Evolutionary conservation across 768 basidiomycete genomes (phyloP).

Genomic region (Saitozyma podzolica): DNA sequence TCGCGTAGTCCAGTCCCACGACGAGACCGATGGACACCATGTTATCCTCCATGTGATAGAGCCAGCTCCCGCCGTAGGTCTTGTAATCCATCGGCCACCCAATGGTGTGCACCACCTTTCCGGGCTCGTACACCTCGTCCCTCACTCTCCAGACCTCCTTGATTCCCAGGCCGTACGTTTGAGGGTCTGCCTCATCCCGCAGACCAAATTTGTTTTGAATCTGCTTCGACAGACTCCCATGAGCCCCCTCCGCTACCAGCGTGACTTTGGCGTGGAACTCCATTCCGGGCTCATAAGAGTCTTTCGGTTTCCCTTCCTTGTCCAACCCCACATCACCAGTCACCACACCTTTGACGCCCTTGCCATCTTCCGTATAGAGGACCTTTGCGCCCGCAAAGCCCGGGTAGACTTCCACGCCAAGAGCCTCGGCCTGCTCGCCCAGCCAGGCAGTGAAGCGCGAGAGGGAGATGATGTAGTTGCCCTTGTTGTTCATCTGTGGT

Average conservation of each 20-base stretch:
- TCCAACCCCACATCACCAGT: slow-evolving; percentile 95
- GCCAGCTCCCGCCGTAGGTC: slow-evolving; percentile 90
- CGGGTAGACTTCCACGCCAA: slow-evolving; percentile 93
- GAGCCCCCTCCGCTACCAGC: slow-evolving; percentile 90
- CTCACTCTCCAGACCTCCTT: slow-evolving; percentile 97
- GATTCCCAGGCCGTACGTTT: slow-evolving; percentile 93
- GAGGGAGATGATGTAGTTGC: slow-evolving; percentile 90
- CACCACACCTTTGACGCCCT: slow-evolving; percentile 71
- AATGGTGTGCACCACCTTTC: slow-evolving; percentile 86
- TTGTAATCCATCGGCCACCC: slow-evolving; percentile 85
- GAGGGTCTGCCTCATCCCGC: slow-evolving; percentile 69
- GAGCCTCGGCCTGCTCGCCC: slow-evolving; percentile 72
- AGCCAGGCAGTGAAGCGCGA: slow-evolving; percentile 89
- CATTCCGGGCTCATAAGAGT: slow-evolving; percentile 93
- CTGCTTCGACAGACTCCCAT: slow-evolving; percentile 83
- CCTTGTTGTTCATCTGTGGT: slow-evolving; percentile 92
- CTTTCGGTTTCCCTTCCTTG: slow-evolving; percentile 70
- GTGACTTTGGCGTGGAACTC: slow-evolving; percentile 89
- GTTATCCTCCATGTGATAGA: slow-evolving; percentile 92
- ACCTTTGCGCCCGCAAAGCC: slow-evolving; percentile 91
- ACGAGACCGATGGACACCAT: slow-evolving; percentile 89
- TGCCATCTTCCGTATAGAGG: slow-evolving; percentile 66
- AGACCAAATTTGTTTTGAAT: slow-evolving; percentile 73
- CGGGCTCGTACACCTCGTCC: slow-evolving; percentile 64
- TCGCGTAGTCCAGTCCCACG: slow-evolving; percentile 89